Evolutionary conservation across 2,329 filamentous ascomycete species (phyloP).

Genomic region (Monosporascus sp.): DNA sequence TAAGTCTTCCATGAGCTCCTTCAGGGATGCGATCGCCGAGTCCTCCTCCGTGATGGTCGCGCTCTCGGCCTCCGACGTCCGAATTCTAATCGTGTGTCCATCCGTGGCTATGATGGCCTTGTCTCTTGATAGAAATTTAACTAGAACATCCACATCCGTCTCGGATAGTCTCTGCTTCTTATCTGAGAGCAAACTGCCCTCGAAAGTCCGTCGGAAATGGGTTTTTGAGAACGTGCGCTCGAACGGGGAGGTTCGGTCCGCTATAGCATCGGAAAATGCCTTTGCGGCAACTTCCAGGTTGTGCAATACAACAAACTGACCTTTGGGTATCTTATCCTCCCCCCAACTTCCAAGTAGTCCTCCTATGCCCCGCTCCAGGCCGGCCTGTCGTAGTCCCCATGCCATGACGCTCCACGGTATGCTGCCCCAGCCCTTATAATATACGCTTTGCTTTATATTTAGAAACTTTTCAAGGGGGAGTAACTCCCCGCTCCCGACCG

Average conservation of each 20-base stretch:
- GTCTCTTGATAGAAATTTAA: conserved; percentile 65
- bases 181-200: conserved; percentile 40
- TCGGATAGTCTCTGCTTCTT: conserved; percentile 47
- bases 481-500: conserved; percentile 62
- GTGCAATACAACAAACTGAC: conserved; percentile 59
- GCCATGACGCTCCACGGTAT: conserved; percentile 64
- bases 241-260: conserved; percentile 43
- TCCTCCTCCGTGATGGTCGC: conserved; percentile 68
- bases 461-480: conserved; percentile 67
- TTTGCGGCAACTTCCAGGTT: conserved; percentile 57
- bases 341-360: conserved; percentile 18
- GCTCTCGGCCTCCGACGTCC: conserved; percentile 36
- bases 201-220: conserved; percentile 57
- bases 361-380: conserved; percentile 45
- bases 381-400: conserved; percentile 71
- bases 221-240: conserved; percentile 63
- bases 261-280: conserved; percentile 42
- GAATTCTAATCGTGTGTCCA: conserved; percentile 70
- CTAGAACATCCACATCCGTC: conserved; percentile 62
- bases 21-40: conserved; percentile 74
- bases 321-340: conserved; percentile 53
- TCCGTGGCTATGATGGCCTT: conserved; percentile 54
- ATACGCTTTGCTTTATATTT: conserved; percentile 61
- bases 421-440: conserved; percentile 62
- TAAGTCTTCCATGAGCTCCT: conserved; percentile 69